Percentiles rank a stretch among this genome's conserved stretches.
These are phyloP conservation scores for Talaromyces amestolkiae DNA, from an alignment of 2,329 filamentous ascomycete species.

Conservation along the genomic window DNA sequence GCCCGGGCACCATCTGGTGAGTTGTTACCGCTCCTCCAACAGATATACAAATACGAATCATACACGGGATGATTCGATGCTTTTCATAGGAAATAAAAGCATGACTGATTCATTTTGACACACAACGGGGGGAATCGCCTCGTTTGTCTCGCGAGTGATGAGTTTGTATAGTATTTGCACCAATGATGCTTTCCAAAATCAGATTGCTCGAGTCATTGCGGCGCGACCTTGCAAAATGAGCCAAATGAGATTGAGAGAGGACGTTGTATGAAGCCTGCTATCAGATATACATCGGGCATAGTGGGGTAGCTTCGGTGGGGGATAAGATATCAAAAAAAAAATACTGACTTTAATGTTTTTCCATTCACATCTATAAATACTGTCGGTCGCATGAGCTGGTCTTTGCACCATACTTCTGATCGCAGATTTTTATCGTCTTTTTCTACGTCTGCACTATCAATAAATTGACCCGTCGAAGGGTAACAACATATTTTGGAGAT, in stretches of 20 bases:
- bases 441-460: not conserved
- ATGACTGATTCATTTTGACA: not conserved
- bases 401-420: not conserved
- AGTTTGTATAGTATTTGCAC: not conserved
- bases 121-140: not conserved
- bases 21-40: not conserved
- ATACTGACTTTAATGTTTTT: not conserved
- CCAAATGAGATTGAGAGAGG: not conserved
- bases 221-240: not conserved
- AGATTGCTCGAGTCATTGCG: not conserved
- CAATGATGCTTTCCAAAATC: not conserved
- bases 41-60: not conserved
- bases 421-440: no score
- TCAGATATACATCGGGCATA: not conserved
- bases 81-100: not conserved
- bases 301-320: constrained; percentile 9
- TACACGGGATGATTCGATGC: not conserved
- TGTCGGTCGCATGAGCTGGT: not conserved
- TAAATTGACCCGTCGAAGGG: not conserved
- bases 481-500: no score
- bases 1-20: no score
- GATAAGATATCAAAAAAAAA: not conserved
- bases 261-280: not conserved
- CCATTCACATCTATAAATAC: not conserved
- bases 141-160: not conserved